phyloP scores from a whole-genome alignment of 306 rosid species.

The Malus fusca region DNA sequence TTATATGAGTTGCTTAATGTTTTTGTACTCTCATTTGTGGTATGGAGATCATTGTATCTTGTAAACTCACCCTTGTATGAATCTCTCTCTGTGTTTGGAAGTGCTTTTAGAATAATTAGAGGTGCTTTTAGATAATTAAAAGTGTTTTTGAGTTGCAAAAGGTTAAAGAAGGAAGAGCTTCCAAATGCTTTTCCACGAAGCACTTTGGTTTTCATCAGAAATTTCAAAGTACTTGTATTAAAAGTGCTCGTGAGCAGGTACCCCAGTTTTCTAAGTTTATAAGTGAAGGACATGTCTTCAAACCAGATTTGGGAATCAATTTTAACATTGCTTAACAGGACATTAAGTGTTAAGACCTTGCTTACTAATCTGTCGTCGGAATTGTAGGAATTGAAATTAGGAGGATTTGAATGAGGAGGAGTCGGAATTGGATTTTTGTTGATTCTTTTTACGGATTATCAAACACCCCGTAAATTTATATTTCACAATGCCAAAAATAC shows the following conservation, averaged over 20 bases:
- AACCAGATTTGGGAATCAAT: not conserved
- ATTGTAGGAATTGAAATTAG: not conserved
- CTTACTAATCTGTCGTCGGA: not conserved
- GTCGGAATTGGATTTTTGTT: not conserved
- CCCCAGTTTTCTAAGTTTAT: not conserved
- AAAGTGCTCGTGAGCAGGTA: not conserved
- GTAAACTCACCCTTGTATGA: not conserved
- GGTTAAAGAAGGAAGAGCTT: not conserved
- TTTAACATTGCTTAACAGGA: not conserved
- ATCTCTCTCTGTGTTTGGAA: not conserved
- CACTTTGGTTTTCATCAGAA: too few species aligned
- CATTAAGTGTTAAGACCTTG: not conserved
- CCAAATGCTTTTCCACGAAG: too few species aligned
- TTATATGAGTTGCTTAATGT: slow-evolving; percentile 8
- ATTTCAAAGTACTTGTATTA: not conserved
- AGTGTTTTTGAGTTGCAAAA: too few species aligned
- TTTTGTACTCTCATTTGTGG: slow-evolving; percentile 12
- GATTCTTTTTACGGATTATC: too few species aligned
- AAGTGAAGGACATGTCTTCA: not conserved
- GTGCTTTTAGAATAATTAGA: too few species aligned
- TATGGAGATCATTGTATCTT: slow-evolving; percentile 18
- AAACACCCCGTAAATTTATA: not conserved
- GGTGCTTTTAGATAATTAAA: too few species aligned
- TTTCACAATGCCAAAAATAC: not conserved
- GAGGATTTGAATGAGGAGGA: not conserved